Conservation (phyloP, 495 filamentous ascomycete genomes). For the Xylaria intraflava region DNA sequence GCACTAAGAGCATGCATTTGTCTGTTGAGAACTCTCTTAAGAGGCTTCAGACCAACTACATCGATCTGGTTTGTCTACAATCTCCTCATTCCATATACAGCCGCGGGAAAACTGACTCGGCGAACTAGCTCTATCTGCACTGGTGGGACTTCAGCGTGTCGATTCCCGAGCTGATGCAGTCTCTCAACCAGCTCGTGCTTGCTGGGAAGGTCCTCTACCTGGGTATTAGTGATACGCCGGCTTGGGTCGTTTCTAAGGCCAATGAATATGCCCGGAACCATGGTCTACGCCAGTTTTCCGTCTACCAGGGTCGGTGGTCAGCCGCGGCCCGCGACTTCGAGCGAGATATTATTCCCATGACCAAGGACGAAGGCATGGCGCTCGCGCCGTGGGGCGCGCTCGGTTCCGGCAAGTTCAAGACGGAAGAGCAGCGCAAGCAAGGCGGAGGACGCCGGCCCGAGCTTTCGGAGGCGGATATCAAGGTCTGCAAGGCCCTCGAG, state of each 20-base stretch:
- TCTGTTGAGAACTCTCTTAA: slow-evolving; percentile 49
- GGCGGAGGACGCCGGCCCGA: slow-evolving; percentile 18
- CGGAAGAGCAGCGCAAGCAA: slow-evolving; percentile 36
- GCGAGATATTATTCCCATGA: slow-evolving; percentile 65
- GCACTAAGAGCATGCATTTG: slow-evolving; percentile 50
- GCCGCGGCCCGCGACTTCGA: slow-evolving; percentile 60
- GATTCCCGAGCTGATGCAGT: slow-evolving; percentile 66
- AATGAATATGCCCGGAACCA: slow-evolving; percentile 63
- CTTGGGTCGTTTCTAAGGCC: slow-evolving; percentile 63
- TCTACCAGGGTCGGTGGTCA: slow-evolving; percentile 62
- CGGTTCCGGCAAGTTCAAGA: slow-evolving; percentile 58
- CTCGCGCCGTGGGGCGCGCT: slow-evolving; percentile 59
- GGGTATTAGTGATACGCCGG: slow-evolving; percentile 60
- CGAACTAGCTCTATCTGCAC: slow-evolving; percentile 47
- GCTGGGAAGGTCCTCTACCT: slow-evolving; percentile 65
- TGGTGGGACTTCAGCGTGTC: slow-evolving; percentile 58
- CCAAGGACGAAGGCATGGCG: slow-evolving; percentile 60
- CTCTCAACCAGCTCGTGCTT: slow-evolving; percentile 52
- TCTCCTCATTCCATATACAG: background rate
- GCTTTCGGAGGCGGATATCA: slow-evolving; percentile 33
- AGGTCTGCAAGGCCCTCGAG: slow-evolving; percentile 52
- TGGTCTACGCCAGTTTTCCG: slow-evolving; percentile 55
- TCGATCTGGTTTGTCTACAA: slow-evolving; percentile 45
- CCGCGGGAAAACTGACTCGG: background rate
- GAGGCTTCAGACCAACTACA: slow-evolving; percentile 59